Evolutionary conservation across 305 asterid species (phyloP).

Genomic region (Fraxinus sp.): DNA sequence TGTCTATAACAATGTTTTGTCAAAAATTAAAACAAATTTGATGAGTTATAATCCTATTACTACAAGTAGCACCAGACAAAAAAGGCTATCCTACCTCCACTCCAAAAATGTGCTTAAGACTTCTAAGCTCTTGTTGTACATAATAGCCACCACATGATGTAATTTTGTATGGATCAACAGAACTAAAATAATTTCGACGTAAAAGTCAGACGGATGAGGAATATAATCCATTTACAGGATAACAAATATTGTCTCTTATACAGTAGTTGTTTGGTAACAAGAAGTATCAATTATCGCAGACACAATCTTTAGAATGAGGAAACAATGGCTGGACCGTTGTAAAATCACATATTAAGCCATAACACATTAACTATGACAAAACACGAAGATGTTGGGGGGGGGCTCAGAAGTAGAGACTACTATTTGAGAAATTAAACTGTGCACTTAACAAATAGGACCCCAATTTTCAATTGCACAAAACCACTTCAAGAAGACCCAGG

Average conservation of each 20-base stretch:
- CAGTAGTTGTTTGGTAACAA: constrained; percentile 1
- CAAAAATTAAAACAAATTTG: not conserved
- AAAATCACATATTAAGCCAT: not conserved
- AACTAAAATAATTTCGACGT: not conserved
- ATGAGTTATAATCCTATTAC: not conserved
- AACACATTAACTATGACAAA: not conserved
- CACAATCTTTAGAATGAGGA: not conserved
- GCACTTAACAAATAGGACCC: not conserved
- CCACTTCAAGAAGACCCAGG: constrained; percentile 12
- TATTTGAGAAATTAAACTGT: constrained; percentile 8
- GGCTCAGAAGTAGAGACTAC: not conserved
- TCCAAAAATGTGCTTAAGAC: constrained; percentile 1
- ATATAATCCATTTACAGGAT: not conserved
- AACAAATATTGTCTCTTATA: not conserved
- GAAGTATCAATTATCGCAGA: constrained; percentile 7
- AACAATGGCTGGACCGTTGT: not conserved
- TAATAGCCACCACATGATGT: constrained; percentile 6
- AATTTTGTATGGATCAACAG: not conserved
- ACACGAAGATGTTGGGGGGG: not conserved
- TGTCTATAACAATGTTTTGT: not conserved
- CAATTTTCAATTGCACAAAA: not conserved
- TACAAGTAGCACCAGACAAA: constrained; percentile 4
- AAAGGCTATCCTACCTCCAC: not conserved
- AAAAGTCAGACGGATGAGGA: not conserved
- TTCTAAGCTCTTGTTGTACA: not conserved